Evolutionary conservation across 768 basidiomycete species (phyloP).

Genomic region (Termitomyces sp.): DNA sequence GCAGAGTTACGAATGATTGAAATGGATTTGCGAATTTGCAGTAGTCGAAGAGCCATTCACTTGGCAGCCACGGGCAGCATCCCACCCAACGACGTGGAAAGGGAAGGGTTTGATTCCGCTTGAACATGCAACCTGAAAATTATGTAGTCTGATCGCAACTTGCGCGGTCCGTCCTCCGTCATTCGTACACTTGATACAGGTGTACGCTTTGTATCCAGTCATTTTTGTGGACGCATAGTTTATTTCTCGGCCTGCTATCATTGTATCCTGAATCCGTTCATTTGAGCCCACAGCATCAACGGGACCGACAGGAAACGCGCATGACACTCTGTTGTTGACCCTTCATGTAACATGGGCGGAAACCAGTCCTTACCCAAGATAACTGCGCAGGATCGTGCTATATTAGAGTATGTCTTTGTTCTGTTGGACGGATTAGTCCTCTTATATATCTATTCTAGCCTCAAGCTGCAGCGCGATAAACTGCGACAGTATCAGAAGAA

Average conservation of each 20-base stretch:
- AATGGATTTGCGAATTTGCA: conserved; percentile 12
- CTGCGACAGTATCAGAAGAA: conserved; percentile 93
- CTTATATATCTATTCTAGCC: conserved; percentile 37
- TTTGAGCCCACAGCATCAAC: neutral
- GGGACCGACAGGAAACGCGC: neutral
- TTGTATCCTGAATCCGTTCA: neutral
- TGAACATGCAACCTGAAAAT: neutral
- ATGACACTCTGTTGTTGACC: conserved; percentile 1
- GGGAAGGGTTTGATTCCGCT: neutral
- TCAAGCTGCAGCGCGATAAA: conserved; percentile 96
- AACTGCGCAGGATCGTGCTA: conserved; percentile 89
- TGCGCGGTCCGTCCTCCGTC: neutral
- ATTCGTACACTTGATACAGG: neutral
- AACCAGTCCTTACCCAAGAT: conserved; percentile 81
- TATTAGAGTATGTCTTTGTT: conserved; percentile 74
- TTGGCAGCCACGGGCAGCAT: conserved; percentile 15
- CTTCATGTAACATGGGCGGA: conserved; percentile 47
- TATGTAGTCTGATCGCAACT: neutral
- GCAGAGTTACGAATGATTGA: conserved; percentile 14
- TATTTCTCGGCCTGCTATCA: neutral
- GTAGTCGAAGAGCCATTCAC: conserved; percentile 23
- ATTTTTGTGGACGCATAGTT: too few relatives aligned
- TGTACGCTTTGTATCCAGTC: neutral
- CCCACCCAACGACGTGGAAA: conserved; percentile 10
- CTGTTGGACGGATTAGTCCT: conserved; percentile 10